A percentile compares a stretch with the other conserved stretches of the same genome.
These are phyloP conservation scores for Hypoxylon lienhwacheense DNA, from an alignment of 495 filamentous ascomycete genomes.

Conservation along the genomic window DNA sequence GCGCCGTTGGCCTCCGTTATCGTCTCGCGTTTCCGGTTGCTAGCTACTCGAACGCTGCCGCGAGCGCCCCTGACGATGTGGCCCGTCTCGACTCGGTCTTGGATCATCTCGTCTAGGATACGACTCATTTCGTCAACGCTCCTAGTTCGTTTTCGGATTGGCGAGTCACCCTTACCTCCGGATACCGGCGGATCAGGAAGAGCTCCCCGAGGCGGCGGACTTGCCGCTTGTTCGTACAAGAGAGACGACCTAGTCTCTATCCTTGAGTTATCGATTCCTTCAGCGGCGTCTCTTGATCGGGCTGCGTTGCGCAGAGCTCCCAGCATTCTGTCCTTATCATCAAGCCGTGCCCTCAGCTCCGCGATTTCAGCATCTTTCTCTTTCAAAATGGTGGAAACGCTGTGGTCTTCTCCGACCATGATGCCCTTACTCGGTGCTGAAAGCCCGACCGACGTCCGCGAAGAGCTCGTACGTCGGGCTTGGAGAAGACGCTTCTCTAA, in stretches of 20 bases:
- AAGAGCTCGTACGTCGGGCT: conserved; percentile 86
- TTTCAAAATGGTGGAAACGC: conserved; percentile 65
- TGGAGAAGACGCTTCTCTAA: conserved; percentile 90
- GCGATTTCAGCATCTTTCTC: conserved; percentile 95
- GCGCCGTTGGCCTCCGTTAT: conserved; percentile 19
- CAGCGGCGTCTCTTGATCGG: conserved; percentile 84
- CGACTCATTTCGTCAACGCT: conserved; percentile 86
- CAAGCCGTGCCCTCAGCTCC: conserved; percentile 82
- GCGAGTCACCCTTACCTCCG: conserved; percentile 39
- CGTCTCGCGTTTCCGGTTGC: conserved; percentile 36
- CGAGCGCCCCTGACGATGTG: conserved; percentile 61
- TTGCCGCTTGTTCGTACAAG: conserved; percentile 40
- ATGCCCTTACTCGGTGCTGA: conserved; percentile 58
- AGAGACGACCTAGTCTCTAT: conserved; percentile 51
- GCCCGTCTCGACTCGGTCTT: conserved; percentile 74
- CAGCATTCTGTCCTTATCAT: conserved; percentile 96
- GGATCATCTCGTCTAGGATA: conserved; percentile 94
- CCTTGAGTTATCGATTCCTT: conserved; percentile 48
- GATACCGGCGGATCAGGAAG: conserved; percentile 43
- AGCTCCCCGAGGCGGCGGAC: conserved; percentile 41
- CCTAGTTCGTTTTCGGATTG: conserved; percentile 58
- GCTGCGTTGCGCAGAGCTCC: conserved; percentile 83
- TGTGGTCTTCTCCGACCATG: conserved; percentile 67
- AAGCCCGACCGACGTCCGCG: conserved; percentile 74
- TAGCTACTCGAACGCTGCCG: conserved; percentile 56